A percentile compares a stretch with the other conserved stretches of the same genome.
These are phyloP conservation scores for Tympanopsis confertula DNA, from an alignment of 2,329 filamentous ascomycete genomes.

Conservation along the genomic window DNA sequence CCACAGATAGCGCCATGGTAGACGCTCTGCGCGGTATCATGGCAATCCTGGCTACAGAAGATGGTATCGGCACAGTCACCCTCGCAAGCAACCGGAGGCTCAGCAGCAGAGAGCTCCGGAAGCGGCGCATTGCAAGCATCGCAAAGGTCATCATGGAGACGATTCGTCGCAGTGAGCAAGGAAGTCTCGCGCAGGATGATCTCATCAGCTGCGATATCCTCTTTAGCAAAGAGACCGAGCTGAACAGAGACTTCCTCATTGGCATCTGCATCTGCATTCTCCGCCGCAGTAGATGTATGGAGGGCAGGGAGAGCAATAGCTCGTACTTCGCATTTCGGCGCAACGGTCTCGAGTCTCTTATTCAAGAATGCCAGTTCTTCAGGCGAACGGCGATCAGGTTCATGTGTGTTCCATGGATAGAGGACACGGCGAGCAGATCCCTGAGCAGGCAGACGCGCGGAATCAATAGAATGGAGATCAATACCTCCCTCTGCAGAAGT, in stretches of 20 bases:
- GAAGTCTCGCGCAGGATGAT: constrained; percentile 45
- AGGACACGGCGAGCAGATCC: neutral
- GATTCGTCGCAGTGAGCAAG: constrained; percentile 47
- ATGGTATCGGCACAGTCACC: constrained; percentile 36
- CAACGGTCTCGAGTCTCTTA: constrained; percentile 33
- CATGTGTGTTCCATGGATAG: constrained; percentile 1
- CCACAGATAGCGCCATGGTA: constrained; percentile 51
- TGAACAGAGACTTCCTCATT: constrained; percentile 27
- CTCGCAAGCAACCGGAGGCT: constrained; percentile 31
- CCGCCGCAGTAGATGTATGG: constrained; percentile 12
- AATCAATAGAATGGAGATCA: neutral
- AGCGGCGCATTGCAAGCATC: constrained; percentile 47
- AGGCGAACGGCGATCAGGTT: neutral
- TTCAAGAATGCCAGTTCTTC: constrained; percentile 35
- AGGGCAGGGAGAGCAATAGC: constrained; percentile 41
- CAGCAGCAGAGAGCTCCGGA: constrained; percentile 21
- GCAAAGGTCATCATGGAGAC: constrained; percentile 49
- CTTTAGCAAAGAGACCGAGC: constrained; percentile 50
- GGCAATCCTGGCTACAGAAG: constrained; percentile 47
- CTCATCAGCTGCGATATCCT: constrained; percentile 41
- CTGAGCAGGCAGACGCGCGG: neutral
- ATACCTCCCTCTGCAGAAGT: neutral
- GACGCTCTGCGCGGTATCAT: constrained; percentile 35
- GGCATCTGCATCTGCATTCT: constrained; percentile 5
- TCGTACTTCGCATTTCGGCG: constrained; percentile 45